Percentiles rank a stretch among this genome's conserved stretches.
phyloP scores from a whole-genome alignment of 371 early-diverging fungal genomes.

The Actinomortierella ambigua region DNA sequence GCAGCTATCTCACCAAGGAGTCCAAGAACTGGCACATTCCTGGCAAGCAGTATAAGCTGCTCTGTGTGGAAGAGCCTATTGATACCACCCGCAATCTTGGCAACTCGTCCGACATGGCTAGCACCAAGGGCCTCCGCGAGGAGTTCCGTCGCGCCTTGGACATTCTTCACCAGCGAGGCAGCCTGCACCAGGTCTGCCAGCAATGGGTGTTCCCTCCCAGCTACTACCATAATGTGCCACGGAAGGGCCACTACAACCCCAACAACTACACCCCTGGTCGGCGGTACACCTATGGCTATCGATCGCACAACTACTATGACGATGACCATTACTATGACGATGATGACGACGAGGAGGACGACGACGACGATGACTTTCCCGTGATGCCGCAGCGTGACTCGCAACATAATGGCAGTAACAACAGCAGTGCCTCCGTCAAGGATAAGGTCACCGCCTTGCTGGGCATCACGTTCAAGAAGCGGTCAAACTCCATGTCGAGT shows the following conservation, averaged over 20 bases:
- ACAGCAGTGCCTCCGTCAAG: background rate
- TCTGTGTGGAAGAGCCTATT: conserved; percentile 94
- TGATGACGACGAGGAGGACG: conserved; percentile 22
- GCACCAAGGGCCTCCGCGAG: conserved; percentile 72
- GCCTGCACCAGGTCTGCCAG: conserved; percentile 50
- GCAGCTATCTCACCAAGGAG: conserved; percentile 71
- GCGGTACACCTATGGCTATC: conserved; percentile 30
- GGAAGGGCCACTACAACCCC: conserved; percentile 26
- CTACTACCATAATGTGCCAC: conserved; percentile 21
- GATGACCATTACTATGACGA: conserved; percentile 8
- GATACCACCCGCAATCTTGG: conserved; percentile 84
- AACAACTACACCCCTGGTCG: conserved; percentile 26
- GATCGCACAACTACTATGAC: conserved; percentile 11
- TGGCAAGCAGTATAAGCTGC: conserved; percentile 60
- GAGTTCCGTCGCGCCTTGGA: conserved; percentile 80
- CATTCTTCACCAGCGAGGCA: conserved; percentile 55
- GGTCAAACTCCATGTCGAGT: conserved; percentile 8
- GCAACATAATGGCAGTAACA: no score
- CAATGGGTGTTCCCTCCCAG: conserved; percentile 48
- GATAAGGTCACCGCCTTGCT: background rate
- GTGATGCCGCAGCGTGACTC: conserved; percentile 1
- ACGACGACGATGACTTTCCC: background rate
- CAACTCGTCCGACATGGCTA: conserved; percentile 82
- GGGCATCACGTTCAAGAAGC: background rate
- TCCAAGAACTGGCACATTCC: conserved; percentile 84